A percentile compares a stretch with the other conserved stretches of the same genome.
phyloP scores from a whole-genome alignment of 169 alveolate genomes.

The Cryptosporidium ubiquitum region DNA sequence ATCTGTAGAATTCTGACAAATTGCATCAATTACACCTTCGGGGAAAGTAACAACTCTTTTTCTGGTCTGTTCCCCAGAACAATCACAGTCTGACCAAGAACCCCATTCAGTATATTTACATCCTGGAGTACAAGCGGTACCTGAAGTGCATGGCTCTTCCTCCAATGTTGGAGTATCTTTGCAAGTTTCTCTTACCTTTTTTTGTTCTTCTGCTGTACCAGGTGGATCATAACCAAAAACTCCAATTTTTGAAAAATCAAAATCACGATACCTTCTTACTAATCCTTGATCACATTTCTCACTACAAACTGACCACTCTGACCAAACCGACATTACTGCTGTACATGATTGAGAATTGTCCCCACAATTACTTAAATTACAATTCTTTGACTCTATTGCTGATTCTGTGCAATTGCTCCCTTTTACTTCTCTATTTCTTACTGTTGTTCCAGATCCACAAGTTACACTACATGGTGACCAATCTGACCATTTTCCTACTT shows the following conservation, averaged over 20 bases:
- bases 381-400: constrained; percentile 4
- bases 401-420: constrained; percentile 15
- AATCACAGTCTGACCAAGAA: constrained; percentile 43
- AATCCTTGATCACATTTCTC: constrained; percentile 50
- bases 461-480: constrained; percentile 78
- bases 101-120: constrained; percentile 51
- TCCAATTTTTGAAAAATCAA: constrained; percentile 54
- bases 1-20: constrained; percentile 29
- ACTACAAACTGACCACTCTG: constrained; percentile 58
- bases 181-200: constrained; percentile 16
- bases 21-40: constrained; percentile 34
- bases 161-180: constrained; percentile 38
- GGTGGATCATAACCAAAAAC: constrained; percentile 48
- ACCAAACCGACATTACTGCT: constrained; percentile 50
- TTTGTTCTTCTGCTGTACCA: constrained; percentile 48
- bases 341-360: background rate
- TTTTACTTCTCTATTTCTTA: constrained; percentile 56
- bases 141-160: constrained; percentile 31
- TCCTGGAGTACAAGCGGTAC: constrained; percentile 23
- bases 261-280: constrained; percentile 25
- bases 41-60: constrained; percentile 60
- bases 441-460: constrained; percentile 76
- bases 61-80: constrained; percentile 35
- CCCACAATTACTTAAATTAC: constrained; percentile 11
- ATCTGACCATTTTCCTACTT: constrained; percentile 75